These are phyloP conservation scores for Brassica hybrid DNA, from an alignment of 441 rosid species.

Conservation along the genomic window DNA sequence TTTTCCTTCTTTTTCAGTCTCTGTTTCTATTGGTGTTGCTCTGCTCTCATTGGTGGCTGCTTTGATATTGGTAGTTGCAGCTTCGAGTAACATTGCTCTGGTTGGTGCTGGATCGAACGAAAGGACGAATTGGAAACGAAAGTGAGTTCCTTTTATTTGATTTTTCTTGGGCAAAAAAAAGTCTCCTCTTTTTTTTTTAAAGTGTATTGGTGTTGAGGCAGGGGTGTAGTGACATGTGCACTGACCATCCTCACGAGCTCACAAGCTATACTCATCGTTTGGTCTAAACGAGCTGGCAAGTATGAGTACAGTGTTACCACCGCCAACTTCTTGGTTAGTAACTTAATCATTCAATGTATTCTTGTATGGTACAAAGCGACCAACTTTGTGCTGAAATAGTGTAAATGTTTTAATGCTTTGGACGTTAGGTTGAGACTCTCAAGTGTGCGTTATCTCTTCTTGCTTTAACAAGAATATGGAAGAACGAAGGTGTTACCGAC, in stretches of 20 bases:
- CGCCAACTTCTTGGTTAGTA: constrained; percentile 89
- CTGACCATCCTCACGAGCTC: constrained; percentile 91
- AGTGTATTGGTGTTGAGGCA: constrained; percentile 19
- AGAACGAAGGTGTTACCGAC: constrained; percentile 79
- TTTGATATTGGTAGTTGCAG: constrained; percentile 43
- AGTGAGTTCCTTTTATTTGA: constrained; percentile 48
- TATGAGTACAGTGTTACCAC: constrained; percentile 96
- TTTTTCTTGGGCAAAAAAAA: neutral
- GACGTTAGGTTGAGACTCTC: constrained; percentile 84
- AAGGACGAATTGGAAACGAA: constrained; percentile 76
- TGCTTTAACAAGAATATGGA: constrained; percentile 87
- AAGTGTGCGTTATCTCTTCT: constrained; percentile 86
- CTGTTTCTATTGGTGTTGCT: neutral
- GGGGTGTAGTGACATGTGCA: constrained; percentile 82
- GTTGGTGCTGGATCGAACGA: constrained; percentile 48
- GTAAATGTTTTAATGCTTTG: neutral
- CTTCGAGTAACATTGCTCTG: constrained; percentile 44
- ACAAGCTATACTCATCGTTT: constrained; percentile 92
- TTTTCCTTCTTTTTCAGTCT: neutral
- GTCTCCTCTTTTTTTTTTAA: neutral
- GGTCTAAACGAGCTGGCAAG: constrained; percentile 99
- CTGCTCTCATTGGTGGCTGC: constrained; percentile 8
- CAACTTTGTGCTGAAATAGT: neutral
- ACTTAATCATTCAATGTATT: neutral
- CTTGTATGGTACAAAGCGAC: neutral